Evolutionary conservation across 2,329 filamentous ascomycete species (phyloP).

Genomic region (Balansia obtecta): DNA sequence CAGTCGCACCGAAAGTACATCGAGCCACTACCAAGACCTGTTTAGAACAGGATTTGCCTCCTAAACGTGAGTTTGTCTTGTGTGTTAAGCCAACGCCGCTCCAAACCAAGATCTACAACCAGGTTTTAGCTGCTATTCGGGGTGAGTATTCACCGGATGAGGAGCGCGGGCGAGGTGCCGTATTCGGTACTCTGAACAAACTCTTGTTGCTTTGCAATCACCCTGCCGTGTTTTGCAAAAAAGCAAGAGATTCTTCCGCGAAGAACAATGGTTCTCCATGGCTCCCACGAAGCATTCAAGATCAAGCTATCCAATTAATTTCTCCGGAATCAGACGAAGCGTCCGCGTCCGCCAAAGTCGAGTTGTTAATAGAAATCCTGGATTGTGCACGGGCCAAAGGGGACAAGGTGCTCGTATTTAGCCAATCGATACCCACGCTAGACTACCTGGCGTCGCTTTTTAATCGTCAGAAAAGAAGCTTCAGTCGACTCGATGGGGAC

Average conservation of each 20-base stretch:
- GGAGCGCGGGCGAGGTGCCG: slow-evolving; percentile 6
- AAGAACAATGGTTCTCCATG: slow-evolving; percentile 4
- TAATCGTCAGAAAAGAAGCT: slow-evolving; percentile 31
- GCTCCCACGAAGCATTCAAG: slow-evolving; percentile 17
- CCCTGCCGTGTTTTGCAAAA: slow-evolving; percentile 33
- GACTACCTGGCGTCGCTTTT: slow-evolving; percentile 54
- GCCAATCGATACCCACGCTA: slow-evolving; percentile 57
- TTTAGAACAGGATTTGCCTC: slow-evolving; percentile 53
- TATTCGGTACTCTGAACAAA: slow-evolving; percentile 25
- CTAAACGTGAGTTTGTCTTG: slow-evolving; percentile 73
- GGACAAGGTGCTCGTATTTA: slow-evolving; percentile 76
- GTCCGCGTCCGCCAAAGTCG: slow-evolving; percentile 51
- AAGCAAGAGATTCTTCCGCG: slow-evolving; percentile 7
- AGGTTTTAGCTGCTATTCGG: slow-evolving; percentile 24
- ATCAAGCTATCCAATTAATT: slow-evolving; percentile 21
- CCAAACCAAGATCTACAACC: slow-evolving; percentile 51
- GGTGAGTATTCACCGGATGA: neutral
- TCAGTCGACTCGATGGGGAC: slow-evolving; percentile 54
- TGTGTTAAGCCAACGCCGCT: slow-evolving; percentile 55
- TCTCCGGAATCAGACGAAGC: slow-evolving; percentile 31
- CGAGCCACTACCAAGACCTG: slow-evolving; percentile 55
- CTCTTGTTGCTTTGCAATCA: slow-evolving; percentile 41
- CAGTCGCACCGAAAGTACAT: slow-evolving; percentile 67
- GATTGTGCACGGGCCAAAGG: slow-evolving; percentile 44
- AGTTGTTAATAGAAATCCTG: slow-evolving; percentile 57